Base-by-base conservation (phyloP, 345 rosid species). In the Rhizophora mangle region DNA sequence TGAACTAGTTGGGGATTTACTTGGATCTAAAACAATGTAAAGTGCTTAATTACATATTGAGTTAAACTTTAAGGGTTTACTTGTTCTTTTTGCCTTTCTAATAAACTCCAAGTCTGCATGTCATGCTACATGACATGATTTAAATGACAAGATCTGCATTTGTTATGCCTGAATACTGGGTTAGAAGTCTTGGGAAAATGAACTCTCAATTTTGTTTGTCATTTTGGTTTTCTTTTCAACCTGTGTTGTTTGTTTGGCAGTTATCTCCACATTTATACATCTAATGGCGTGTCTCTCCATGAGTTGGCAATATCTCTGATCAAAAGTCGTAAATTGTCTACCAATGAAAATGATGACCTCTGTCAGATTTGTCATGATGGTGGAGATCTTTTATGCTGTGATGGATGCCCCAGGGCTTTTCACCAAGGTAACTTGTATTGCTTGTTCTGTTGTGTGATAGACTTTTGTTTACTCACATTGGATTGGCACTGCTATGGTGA, bases 391-490 rank as follows among this genome's bases (percentile, higher is more conserved):
- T 59, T 95, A 85, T 86, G 84, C 70, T 95, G 99, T 71, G 96
- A 90, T 90, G 92, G 88, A 79, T 95, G 97, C 82, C 98, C 99
- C 62, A 86, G 99, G 87, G 90, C 99, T 69, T 95, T 90, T 80
- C 99, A 95, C 70, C 87, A 81, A 89, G 92, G 97, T 91, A 72
- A 70, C 11, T 51, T 49, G 43, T 46, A 3, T 20, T 49, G 21
- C 20, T 24, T 60, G 8, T 49, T 31, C n/a, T 6, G 16, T 39
- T 43, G 19, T 43, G 18, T 15, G 18, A 43, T 15, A 43, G 49
- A 43, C 16, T 11, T 43, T 43, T 3, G 49, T 13, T 43, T 13
- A 43, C 18, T 43, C 18, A 0, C 18, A 3, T 3, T 13, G 49
- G 46, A 39, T 39, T 0, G 1, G 46, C 46, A 39, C 46, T 39